Evolutionary conservation across 2,329 filamentous ascomycete species (phyloP).

Genomic region (Nothopassalora personata): DNA sequence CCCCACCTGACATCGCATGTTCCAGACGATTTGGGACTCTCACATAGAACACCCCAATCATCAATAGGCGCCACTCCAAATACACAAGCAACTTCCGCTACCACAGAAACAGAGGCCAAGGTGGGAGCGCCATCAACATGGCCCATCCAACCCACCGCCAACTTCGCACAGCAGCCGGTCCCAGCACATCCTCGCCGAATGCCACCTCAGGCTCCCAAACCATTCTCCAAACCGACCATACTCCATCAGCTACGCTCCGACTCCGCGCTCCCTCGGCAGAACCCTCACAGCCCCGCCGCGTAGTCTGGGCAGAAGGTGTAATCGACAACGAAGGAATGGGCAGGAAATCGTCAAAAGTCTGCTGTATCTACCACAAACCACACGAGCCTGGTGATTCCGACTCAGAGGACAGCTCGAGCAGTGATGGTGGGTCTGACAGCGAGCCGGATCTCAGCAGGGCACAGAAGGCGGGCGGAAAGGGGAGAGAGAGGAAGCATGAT

Average conservation of each 20-base stretch:
- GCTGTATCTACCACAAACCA: constrained; percentile 94
- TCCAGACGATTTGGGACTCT: background rate
- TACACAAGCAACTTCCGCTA: too few species aligned
- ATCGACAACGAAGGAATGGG: constrained; percentile 94
- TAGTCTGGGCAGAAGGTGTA: constrained; percentile 89
- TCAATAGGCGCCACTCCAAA: too few species aligned
- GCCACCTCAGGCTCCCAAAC: constrained; percentile 31
- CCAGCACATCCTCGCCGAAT: constrained; percentile 22
- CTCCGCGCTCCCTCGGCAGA: constrained; percentile 34
- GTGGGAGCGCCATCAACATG: background rate
- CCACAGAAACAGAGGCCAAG: too few species aligned
- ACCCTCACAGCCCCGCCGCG: constrained; percentile 51
- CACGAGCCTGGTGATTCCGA: constrained; percentile 78
- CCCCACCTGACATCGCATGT: background rate
- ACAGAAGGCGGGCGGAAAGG: constrained; percentile 38
- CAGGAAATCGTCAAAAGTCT: constrained; percentile 96
- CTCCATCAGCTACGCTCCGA: constrained; percentile 30
- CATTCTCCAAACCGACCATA: constrained; percentile 24
- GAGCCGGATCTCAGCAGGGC: constrained; percentile 47
- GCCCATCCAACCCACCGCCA: background rate
- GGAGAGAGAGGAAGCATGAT: constrained; percentile 62
- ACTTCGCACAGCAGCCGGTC: background rate
- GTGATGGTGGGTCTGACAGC: constrained; percentile 51
- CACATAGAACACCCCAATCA: too few species aligned
- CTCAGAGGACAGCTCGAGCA: constrained; percentile 58